These are phyloP conservation scores for Fusarium buharicum DNA, from an alignment of 2,329 filamentous ascomycete species.

Conservation along the genomic window DNA sequence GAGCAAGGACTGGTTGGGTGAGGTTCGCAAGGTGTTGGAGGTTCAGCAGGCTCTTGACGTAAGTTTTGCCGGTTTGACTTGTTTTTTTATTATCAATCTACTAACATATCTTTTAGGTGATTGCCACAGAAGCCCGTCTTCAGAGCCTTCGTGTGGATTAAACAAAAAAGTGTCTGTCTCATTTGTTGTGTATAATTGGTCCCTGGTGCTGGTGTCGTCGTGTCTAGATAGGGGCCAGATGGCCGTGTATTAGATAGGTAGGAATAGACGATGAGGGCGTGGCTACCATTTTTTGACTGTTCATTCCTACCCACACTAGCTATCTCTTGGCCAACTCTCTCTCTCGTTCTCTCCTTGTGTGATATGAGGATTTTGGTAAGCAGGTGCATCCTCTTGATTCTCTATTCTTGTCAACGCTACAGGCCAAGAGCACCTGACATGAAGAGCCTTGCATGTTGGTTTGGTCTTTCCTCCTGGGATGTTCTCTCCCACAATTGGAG, in stretches of 20 bases:
- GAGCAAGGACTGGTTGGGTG: constrained; percentile 91
- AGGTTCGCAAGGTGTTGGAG: constrained; percentile 91
- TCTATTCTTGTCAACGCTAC: background rate
- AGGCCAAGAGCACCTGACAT: background rate
- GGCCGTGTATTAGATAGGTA: constrained; percentile 53
- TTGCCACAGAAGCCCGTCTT: constrained; percentile 88
- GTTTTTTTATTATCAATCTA: constrained; percentile 1
- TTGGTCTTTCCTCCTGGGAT: no score
- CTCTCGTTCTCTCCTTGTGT: background rate
- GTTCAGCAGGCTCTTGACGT: constrained; percentile 97
- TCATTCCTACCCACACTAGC: background rate
- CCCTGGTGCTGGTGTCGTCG: constrained; percentile 40
- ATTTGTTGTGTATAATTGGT: constrained; percentile 53
- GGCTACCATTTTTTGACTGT: constrained; percentile 30
- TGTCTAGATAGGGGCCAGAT: constrained; percentile 44
- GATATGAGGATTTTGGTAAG: background rate
- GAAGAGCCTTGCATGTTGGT: no score
- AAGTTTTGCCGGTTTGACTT: constrained; percentile 54
- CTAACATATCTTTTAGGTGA: constrained; percentile 67
- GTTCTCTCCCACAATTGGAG: no score
- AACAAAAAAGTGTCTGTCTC: constrained; percentile 40
- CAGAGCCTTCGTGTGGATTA: constrained; percentile 88
- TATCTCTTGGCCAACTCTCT: constrained; percentile 2
- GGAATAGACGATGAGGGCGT: constrained; percentile 49
- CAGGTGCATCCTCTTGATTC: background rate